A percentile compares a stretch with the other conserved stretches of the same genome.
Evolutionary conservation across 2,329 filamentous ascomycete genomes (phyloP).

Genomic region (Epichloe hybrida): DNA sequence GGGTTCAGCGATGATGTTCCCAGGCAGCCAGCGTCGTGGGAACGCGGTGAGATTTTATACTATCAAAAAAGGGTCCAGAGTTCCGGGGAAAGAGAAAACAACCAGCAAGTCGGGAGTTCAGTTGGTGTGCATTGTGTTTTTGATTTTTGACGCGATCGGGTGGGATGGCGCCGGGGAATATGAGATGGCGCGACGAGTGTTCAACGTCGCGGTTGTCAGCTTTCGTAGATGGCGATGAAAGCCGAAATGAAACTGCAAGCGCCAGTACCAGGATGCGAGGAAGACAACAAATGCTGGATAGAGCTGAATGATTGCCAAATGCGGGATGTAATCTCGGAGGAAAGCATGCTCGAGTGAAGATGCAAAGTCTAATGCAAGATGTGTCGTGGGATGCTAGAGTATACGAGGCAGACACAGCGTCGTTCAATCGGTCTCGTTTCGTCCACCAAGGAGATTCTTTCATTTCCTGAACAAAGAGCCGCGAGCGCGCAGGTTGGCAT

Average conservation of each 20-base stretch:
- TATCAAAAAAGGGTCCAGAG: neutral
- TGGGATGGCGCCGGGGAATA: neutral
- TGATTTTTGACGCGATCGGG: slow-evolving; percentile 8
- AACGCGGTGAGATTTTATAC: slow-evolving; percentile 5
- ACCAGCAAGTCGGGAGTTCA: neutral
- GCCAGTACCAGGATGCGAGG: slow-evolving; percentile 4
- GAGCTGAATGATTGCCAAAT: neutral
- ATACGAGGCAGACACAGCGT: neutral
- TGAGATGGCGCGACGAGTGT: neutral
- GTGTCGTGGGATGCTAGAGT: neutral
- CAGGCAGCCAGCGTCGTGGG: slow-evolving; percentile 5
- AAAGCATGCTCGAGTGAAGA: neutral
- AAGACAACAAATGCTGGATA: neutral
- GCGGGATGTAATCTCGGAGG: slow-evolving; percentile 2
- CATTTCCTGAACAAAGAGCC: neutral
- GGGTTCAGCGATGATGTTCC: neutral
- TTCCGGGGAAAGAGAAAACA: neutral
- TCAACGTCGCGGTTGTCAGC: neutral
- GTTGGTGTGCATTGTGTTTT: slow-evolving; percentile 2
- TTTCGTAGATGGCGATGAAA: slow-evolving; percentile 2
- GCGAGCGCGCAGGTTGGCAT: neutral
- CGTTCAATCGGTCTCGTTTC: neutral
- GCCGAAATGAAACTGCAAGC: slow-evolving; percentile 11
- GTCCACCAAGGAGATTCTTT: neutral
- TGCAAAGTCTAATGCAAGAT: neutral